Evolutionary conservation across 2,329 filamentous ascomycete genomes (phyloP).

Genomic region (Ilyonectria mors-panacis): DNA sequence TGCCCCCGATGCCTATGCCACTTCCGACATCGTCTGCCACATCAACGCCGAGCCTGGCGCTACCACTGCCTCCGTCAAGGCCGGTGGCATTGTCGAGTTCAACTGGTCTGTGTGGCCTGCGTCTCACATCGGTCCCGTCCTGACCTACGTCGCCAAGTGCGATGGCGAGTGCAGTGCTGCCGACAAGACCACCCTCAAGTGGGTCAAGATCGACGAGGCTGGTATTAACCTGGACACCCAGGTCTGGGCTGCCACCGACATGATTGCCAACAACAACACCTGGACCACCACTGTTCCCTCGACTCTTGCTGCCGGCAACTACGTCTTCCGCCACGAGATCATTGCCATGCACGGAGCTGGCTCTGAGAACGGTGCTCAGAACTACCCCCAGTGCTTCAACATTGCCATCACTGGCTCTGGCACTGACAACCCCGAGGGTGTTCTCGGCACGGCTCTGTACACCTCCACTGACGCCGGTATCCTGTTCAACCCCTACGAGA

Average conservation of each 20-base stretch:
- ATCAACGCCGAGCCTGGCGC: constrained; percentile 54
- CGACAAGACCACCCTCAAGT: constrained; percentile 68
- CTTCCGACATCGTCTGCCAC: constrained; percentile 64
- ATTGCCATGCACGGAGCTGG: constrained; percentile 43
- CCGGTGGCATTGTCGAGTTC: constrained; percentile 59
- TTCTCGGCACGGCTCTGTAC: constrained; percentile 51
- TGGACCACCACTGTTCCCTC: constrained; percentile 56
- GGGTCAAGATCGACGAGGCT: constrained; percentile 76
- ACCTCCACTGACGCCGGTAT: constrained; percentile 51
- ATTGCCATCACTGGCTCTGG: constrained; percentile 61
- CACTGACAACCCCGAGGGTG: constrained; percentile 52
- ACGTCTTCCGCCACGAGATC: constrained; percentile 68
- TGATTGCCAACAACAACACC: constrained; percentile 61
- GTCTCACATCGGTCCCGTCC: constrained; percentile 67
- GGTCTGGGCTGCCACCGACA: constrained; percentile 55
- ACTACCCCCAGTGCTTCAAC: constrained; percentile 66
- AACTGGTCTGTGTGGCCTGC: constrained; percentile 61
- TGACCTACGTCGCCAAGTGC: constrained; percentile 76
- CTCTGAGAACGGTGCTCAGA: constrained; percentile 61
- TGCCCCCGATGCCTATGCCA: constrained; percentile 55
- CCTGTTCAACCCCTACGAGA: constrained; percentile 51
- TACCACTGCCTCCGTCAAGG: constrained; percentile 54
- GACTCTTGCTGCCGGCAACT: constrained; percentile 56
- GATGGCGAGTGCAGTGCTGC: constrained; percentile 66
- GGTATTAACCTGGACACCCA: constrained; percentile 58